These are phyloP conservation scores for Umbelopsis ramanniana DNA, from an alignment of 192 early-diverging fungal genomes.

Conservation along the genomic window DNA sequence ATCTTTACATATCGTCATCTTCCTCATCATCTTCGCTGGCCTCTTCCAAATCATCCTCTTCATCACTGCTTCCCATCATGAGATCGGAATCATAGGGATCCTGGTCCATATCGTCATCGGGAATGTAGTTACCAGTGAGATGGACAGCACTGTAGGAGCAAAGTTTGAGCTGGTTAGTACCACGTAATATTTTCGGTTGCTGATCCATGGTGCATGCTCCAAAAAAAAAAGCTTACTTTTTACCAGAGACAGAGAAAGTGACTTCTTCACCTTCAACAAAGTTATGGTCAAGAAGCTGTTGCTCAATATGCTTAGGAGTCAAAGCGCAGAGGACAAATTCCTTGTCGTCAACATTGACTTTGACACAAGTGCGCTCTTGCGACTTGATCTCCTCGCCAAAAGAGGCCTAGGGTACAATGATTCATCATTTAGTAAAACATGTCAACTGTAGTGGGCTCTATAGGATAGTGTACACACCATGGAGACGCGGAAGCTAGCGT, in stretches of 20 bases:
- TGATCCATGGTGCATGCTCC: no score
- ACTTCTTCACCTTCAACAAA: conserved; percentile 79
- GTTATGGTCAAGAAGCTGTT: conserved; percentile 66
- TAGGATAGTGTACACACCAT: conserved; percentile 54
- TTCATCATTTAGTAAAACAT: neutral
- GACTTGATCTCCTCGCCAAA: conserved; percentile 58
- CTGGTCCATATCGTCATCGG: conserved; percentile 55
- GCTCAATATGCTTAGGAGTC: conserved; percentile 74
- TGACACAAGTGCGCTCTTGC: conserved; percentile 65
- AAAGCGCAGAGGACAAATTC: conserved; percentile 78
- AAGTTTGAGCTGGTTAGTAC: neutral
- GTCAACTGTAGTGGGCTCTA: neutral
- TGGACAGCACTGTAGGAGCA: conserved; percentile 53
- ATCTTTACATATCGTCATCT: conserved; percentile 26
- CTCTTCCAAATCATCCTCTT: conserved; percentile 49
- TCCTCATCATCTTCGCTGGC: conserved; percentile 37
- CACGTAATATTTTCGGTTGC: no score
- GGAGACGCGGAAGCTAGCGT: conserved; percentile 71
- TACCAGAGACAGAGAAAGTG: conserved; percentile 70
- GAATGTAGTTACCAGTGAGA: conserved; percentile 75
- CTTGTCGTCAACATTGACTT: conserved; percentile 70
- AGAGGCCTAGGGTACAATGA: conserved; percentile 59
- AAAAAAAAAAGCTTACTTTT: conserved; percentile 36
- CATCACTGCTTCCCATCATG: conserved; percentile 29
- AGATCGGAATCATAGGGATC: conserved; percentile 46